A percentile compares a stretch with the other conserved stretches of the same genome.
Evolutionary conservation across 805 yeast species (phyloP).

Genomic region (Metschnikowia anglica): DNA sequence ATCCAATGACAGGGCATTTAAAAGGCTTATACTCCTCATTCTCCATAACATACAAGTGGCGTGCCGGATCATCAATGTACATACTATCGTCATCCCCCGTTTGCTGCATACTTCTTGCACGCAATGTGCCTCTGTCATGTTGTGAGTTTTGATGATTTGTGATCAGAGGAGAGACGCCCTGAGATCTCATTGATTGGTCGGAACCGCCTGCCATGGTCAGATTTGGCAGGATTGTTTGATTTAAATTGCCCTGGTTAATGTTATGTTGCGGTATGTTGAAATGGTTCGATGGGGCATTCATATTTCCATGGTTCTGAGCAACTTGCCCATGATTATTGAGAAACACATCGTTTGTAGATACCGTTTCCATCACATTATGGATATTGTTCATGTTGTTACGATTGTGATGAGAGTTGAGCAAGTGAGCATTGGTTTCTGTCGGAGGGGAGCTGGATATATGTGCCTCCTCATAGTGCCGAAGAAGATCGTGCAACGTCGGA

Average conservation of each 20-base stretch:
- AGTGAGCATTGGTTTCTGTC: slow-evolving; percentile 30
- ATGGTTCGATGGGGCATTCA: slow-evolving; percentile 23
- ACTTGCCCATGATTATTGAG: slow-evolving; percentile 45
- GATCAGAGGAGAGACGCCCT: slow-evolving; percentile 11
- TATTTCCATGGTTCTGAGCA: slow-evolving; percentile 15
- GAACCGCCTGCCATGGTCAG: slow-evolving; percentile 17
- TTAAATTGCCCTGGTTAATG: slow-evolving; percentile 20
- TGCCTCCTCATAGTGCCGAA: slow-evolving; percentile 94
- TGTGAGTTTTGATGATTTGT: slow-evolving; percentile 8
- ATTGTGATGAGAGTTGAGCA: slow-evolving; percentile 31
- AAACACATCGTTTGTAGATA: slow-evolving; percentile 90
- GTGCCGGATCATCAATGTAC: slow-evolving; percentile 95
- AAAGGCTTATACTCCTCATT: slow-evolving; percentile 91
- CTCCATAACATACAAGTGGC: slow-evolving; percentile 90
- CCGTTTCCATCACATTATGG: slow-evolving; percentile 77
- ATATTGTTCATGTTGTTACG: slow-evolving; percentile 41
- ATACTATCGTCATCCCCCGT: slow-evolving; percentile 51
- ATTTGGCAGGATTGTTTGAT: slow-evolving; percentile 18
- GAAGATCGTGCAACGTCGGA: slow-evolving; percentile 90
- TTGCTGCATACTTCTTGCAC: slow-evolving; percentile 24
- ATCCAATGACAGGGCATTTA: slow-evolving; percentile 97
- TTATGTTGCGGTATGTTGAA: slow-evolving; percentile 28
- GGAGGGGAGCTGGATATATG: slow-evolving; percentile 69
- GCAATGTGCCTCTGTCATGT: slow-evolving; percentile 6
- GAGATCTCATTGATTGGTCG: slow-evolving; percentile 3